Evolutionary conservation across 2,329 filamentous ascomycete species (phyloP).

Genomic region (Zymoseptoria ardabiliae): DNA sequence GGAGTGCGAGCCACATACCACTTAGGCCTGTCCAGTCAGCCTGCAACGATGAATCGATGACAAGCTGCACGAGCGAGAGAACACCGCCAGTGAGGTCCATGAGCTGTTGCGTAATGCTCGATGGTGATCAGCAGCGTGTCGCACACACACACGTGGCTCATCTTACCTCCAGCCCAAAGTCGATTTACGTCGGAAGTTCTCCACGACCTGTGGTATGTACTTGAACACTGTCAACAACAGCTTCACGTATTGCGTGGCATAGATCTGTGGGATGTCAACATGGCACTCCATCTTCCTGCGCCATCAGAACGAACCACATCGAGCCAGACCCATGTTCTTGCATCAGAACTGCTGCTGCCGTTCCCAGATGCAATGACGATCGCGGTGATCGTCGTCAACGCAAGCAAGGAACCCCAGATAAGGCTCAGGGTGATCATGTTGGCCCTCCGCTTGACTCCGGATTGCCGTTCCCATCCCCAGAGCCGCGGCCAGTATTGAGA

Average conservation of each 20-base stretch:
- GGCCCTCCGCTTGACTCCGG: slow-evolving; percentile 45
- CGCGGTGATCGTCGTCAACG: slow-evolving; percentile 42
- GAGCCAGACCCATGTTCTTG: slow-evolving; percentile 54
- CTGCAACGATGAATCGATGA: slow-evolving; percentile 77
- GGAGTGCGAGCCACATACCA: slow-evolving; percentile 52
- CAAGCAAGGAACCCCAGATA: slow-evolving; percentile 59
- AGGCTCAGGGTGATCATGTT: slow-evolving; percentile 61
- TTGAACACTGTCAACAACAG: slow-evolving; percentile 82
- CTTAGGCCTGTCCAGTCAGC: slow-evolving; percentile 84
- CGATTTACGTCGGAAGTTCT: slow-evolving; percentile 77
- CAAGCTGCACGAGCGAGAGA: slow-evolving; percentile 71
- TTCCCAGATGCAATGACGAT: slow-evolving; percentile 41
- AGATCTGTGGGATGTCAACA: slow-evolving; percentile 39
- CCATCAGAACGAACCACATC: slow-evolving; percentile 46
- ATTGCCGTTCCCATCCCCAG: slow-evolving; percentile 64
- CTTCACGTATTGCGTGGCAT: slow-evolving; percentile 79
- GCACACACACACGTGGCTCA: slow-evolving; percentile 8
- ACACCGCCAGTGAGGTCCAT: slow-evolving; percentile 77
- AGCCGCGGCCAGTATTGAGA: slow-evolving; percentile 65
- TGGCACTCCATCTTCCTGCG: slow-evolving; percentile 32
- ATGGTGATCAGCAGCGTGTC: background rate
- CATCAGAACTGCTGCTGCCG: slow-evolving; percentile 33
- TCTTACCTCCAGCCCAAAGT: slow-evolving; percentile 66
- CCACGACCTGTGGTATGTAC: slow-evolving; percentile 78
- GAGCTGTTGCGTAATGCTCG: slow-evolving; percentile 69